phyloP scores from a whole-genome alignment of 148 eudicot species.

The Rhododendron simsii region DNA sequence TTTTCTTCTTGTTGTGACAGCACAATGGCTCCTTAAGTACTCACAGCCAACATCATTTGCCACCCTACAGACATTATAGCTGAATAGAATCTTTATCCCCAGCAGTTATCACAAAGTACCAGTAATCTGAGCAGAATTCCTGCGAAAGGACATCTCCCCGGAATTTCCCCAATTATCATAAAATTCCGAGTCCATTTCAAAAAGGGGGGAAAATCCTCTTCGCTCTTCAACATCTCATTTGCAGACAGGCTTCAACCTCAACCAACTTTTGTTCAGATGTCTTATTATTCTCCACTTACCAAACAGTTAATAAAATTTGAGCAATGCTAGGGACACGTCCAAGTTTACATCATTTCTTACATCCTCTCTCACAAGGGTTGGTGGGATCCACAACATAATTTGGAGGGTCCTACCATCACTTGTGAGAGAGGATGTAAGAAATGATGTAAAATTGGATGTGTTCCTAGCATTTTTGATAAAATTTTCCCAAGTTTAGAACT shows the following conservation, averaged over 20 bases:
- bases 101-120: background rate
- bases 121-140: background rate
- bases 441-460: no score
- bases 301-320: background rate
- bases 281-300: background rate
- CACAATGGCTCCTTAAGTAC: background rate
- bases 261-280: background rate
- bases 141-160: background rate
- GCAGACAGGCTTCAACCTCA: background rate
- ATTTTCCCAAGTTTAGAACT: background rate
- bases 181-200: background rate
- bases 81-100: background rate
- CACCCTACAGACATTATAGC: background rate
- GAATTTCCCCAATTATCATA: background rate
- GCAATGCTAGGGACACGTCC: no score
- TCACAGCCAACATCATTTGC: background rate
- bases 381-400: no score
- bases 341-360: no score
- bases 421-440: no score
- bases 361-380: no score
- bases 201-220: background rate
- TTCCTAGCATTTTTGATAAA: no score
- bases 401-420: no score
- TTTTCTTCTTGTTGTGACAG: background rate
- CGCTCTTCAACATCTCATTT: background rate